Evolutionary conservation across 805 yeast genomes (phyloP).

Genomic region (Komagataella ulmi): DNA sequence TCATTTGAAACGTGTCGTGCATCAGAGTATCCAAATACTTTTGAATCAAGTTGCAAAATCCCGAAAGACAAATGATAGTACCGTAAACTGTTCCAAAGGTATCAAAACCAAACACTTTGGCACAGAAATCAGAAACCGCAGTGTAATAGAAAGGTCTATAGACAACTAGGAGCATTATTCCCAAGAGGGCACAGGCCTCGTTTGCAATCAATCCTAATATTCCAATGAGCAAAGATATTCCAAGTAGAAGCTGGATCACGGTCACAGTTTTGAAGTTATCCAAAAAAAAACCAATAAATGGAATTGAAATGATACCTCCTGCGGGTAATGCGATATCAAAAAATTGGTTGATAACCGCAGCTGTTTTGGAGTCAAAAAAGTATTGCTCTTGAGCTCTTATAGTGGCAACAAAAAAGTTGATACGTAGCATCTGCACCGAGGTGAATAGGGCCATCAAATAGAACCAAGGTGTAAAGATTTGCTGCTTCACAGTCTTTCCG

Average conservation of each 20-base stretch:
- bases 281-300: constrained; percentile 68
- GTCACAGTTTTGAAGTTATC: constrained; percentile 60
- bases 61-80: constrained; percentile 67
- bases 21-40: constrained; percentile 58
- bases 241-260: constrained; percentile 37
- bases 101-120: constrained; percentile 51
- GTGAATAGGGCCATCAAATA: constrained; percentile 65
- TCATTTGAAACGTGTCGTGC: constrained; percentile 50
- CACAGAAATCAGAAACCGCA: constrained; percentile 42
- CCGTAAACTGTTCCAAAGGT: constrained; percentile 72
- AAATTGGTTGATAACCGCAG: constrained; percentile 49
- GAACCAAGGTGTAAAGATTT: constrained; percentile 58
- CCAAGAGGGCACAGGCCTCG: constrained; percentile 41
- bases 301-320: constrained; percentile 81
- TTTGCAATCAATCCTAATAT: constrained; percentile 48
- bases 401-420: constrained; percentile 89
- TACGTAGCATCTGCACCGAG: constrained; percentile 79
- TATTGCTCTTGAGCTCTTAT: constrained; percentile 70
- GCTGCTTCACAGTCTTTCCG: constrained; percentile 27
- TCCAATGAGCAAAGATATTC: constrained; percentile 52
- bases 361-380: constrained; percentile 41
- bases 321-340: constrained; percentile 81
- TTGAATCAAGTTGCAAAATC: constrained; percentile 66
- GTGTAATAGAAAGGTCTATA: constrained; percentile 56
- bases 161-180: constrained; percentile 60